These are phyloP conservation scores for Oryza glumipatula DNA, from an alignment of 176 grass and related monocot genomes.

Conservation along the genomic window DNA sequence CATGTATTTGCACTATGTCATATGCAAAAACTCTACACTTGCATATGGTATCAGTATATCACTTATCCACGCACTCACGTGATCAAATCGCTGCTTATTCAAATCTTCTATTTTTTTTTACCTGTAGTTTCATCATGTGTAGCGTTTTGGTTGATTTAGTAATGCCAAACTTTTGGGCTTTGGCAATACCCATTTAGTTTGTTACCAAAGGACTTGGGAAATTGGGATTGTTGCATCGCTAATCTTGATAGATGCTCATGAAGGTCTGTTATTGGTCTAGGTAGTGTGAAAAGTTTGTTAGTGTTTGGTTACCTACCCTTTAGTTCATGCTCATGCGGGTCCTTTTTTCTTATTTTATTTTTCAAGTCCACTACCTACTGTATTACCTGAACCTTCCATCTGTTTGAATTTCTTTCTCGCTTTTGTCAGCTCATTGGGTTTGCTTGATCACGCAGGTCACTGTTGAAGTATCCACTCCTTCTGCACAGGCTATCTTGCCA, in stretches of 20 bases:
- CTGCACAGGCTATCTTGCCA: slow-evolving; percentile 66
- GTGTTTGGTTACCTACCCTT: background rate
- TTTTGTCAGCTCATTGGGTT: slow-evolving; percentile 26
- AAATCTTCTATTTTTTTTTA: background rate
- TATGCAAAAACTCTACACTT: background rate
- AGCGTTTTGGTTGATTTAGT: slow-evolving; percentile 19
- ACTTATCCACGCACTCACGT: slow-evolving; percentile 29
- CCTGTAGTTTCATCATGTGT: slow-evolving; percentile 15
- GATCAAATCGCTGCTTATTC: slow-evolving; percentile 16
- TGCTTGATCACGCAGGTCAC: slow-evolving; percentile 57
- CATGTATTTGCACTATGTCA: slow-evolving; percentile 22
- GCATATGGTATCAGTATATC: background rate
- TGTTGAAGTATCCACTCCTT: slow-evolving; percentile 82
- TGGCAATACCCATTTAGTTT: background rate
- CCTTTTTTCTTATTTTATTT: slow-evolving; percentile 23
- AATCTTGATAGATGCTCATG: background rate
- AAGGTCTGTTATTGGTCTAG: background rate
- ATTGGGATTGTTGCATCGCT: background rate
- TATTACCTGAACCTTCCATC: slow-evolving; percentile 1
- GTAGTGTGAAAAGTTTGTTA: background rate
- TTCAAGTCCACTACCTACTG: background rate
- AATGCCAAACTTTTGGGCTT: background rate
- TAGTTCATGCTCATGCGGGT: background rate
- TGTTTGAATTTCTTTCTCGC: background rate
- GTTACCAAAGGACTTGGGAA: background rate